A percentile compares a stretch with the other conserved stretches of the same genome.
These are phyloP conservation scores for Calvatia gigantea DNA, from an alignment of 768 basidiomycete genomes.

Conservation along the genomic window DNA sequence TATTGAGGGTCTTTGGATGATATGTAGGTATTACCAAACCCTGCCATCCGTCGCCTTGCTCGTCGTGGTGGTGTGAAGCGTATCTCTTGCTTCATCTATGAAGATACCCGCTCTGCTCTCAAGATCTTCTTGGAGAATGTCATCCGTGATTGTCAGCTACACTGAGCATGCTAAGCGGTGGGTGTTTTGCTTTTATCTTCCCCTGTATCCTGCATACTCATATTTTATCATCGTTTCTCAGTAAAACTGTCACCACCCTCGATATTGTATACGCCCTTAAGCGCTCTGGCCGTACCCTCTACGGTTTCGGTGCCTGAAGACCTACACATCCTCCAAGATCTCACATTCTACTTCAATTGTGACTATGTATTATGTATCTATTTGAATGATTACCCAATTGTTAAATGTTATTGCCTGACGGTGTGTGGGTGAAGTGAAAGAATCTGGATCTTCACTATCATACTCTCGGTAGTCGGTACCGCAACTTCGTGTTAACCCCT, in stretches of 20 bases:
- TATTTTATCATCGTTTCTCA: slow-evolving; percentile 20
- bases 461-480: too few relatives aligned
- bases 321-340: too few relatives aligned
- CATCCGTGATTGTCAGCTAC: slow-evolving; percentile 88
- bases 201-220: not conserved
- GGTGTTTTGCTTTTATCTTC: slow-evolving; percentile 14
- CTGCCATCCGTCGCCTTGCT: slow-evolving; percentile 75
- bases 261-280: slow-evolving; percentile 79
- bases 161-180: slow-evolving; percentile 88
- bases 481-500: not conserved
- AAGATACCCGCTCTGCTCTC: slow-evolving; percentile 79
- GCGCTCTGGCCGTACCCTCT: slow-evolving; percentile 74
- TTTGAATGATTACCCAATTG: not conserved
- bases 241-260: slow-evolving; percentile 84
- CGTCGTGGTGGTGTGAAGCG: slow-evolving; percentile 84
- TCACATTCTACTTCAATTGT: not conserved
- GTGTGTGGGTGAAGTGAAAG: slow-evolving; percentile 2
- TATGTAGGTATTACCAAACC: slow-evolving; percentile 53
- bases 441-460: not conserved
- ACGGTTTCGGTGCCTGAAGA: slow-evolving; percentile 73
- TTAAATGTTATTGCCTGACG: not conserved
- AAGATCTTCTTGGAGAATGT: slow-evolving; percentile 72
- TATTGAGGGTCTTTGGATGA: not conserved
- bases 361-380: slow-evolving; percentile 12
- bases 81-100: slow-evolving; percentile 74